Evolutionary conservation across 352 stramenopile species (phyloP), one percentile per base, ranked within the genome.

Genomic region (Pythium graminicola): DNA sequence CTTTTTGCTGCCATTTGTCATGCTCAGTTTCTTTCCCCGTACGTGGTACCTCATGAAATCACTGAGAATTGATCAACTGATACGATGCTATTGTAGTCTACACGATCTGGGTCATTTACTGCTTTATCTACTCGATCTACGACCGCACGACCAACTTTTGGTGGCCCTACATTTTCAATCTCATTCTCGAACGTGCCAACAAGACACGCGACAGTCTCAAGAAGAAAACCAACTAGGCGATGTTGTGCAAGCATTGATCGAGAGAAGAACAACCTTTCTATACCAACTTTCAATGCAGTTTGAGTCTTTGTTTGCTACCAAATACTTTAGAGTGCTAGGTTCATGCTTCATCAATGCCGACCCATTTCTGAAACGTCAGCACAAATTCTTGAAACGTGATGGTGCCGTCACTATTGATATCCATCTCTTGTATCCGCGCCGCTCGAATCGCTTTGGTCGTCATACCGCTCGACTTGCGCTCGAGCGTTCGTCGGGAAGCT

Each of bases 371-470:
- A 47, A 94, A 95, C 23, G 85, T 91, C 31, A 91, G 70, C 26
- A 95, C 70, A 40, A 95, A 95, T 54, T 95, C 85, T 54, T 93
- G 80, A 52, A 93, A 95, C 19, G 84, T 94, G 67, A 95, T 93
- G 8, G 73, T 90, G 44, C 85, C 85, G 38, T 95, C 81, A n/a
- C 84, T 63, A 56, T 95, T 79, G 43, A 86, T 69, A 53, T 95
- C 85, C 41, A 95, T 67, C 54, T 95, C 85, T 52, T 93, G 86
- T 76, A 89, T 90, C 55, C 85, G 75, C 56, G 92, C 81, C 23
- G 74, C 55, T 10, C 69, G 75, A 39, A 85, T 86, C 29, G 67
- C 57, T 41, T 82, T 75, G 10, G 77, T 83, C 27, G 76, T 80
- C 28, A 81, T 62, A 17, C 73, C 64, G 51, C 73, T 89, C 17